Percentiles rank a stretch among this genome's conserved stretches.
phyloP scores from a whole-genome alignment of 2,329 filamentous ascomycete genomes.

The Phoma sp. region DNA sequence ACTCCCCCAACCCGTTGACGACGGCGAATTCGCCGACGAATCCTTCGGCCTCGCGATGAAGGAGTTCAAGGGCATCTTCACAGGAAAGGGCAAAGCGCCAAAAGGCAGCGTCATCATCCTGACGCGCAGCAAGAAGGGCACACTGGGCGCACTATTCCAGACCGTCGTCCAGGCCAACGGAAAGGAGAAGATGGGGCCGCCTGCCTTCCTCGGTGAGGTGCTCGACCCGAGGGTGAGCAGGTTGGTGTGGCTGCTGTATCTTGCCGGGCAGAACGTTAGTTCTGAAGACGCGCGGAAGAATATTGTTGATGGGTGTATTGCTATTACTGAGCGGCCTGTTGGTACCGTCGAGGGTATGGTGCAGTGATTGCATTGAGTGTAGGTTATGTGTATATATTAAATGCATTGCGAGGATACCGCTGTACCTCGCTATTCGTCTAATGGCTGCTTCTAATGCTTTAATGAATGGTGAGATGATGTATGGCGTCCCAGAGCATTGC shows the following conservation, averaged over 20 bases:
- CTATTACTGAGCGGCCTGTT: conserved; percentile 85
- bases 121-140: conserved; percentile 69
- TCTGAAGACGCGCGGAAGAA: conserved; percentile 81
- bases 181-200: conserved; percentile 52
- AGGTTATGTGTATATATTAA: too few species aligned
- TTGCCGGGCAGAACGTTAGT: conserved; percentile 85
- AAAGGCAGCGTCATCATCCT: conserved; percentile 82
- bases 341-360: conserved; percentile 76
- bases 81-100: conserved; percentile 75
- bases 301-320: conserved; percentile 87
- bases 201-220: conserved; percentile 73
- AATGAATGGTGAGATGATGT: too few species aligned
- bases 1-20: conserved; percentile 43
- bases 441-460: too few species aligned
- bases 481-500: too few species aligned
- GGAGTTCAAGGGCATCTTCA: conserved; percentile 83
- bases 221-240: conserved; percentile 80
- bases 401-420: too few species aligned
- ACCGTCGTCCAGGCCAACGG: conserved; percentile 33
- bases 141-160: conserved; percentile 55
- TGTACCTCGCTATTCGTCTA: too few species aligned
- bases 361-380: too few species aligned
- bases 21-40: conserved; percentile 70
- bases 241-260: conserved; percentile 87
- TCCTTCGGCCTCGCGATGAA: conserved; percentile 77